Base-by-base conservation (phyloP, 805 yeast genomes). In the Ogataea parapolymorpha region DNA sequence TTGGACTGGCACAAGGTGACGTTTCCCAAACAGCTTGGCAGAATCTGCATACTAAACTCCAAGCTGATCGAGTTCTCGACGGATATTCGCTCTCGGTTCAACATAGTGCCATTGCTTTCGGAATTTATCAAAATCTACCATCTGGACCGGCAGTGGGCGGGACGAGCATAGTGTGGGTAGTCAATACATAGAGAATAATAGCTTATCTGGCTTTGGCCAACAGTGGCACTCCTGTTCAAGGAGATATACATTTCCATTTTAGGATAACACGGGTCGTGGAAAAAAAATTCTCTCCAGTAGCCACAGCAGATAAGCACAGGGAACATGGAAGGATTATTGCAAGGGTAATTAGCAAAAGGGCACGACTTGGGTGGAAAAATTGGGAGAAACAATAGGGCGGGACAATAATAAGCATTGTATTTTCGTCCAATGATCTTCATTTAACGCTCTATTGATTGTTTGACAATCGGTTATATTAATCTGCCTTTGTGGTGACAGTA, bases 121-220 rank as follows among this genome's bases (percentile, higher is more conserved):
- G 51, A 48, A 22, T 48, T 41, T 20, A 44, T 48, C 35, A 48
- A 48, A 30, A 48, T 48, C 26, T 48, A 48, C 25, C 49, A 48
- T 30, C 32, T 48, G 10, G 50, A 46, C 26, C 39, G 43, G 13
- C 32, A 32, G 17, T 42, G 41, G 30, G 5, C 15, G 12, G 22
- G 4, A 26, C 17, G 36, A 32, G 15, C 17, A 26, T 16, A 28
- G 10, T 5, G 13, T 24, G 22, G 27, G 37, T 18, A 25, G 20
- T 10, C 11, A 6, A n/a, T 11, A 18, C 29, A 5, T 6, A 25
- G 27, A 26, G 18, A 25, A 12, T 28, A 10, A 6, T 7, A 31
- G 23, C 33, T 12, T 31, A 18, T 17, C 23, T 5, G 10, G 25
- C 3, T n/a, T 18, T 18, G 10, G 24, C 14, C 9, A 18, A 31